phyloP scores from a whole-genome alignment of 495 filamentous ascomycete species.

The Xylaria scruposa region DNA sequence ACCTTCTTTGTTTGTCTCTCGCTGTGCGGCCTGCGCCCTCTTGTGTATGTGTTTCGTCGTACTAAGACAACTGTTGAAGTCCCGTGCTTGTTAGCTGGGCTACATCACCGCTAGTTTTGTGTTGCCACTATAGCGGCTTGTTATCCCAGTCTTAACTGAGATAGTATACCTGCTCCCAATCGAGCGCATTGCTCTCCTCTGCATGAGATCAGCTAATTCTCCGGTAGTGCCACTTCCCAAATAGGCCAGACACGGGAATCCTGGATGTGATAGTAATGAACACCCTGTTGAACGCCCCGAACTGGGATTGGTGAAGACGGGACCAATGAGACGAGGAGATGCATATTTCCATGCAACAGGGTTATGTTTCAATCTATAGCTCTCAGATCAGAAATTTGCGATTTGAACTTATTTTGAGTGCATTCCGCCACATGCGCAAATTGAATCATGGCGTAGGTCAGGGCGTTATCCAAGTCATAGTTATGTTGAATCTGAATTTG shows the following conservation, averaged over 20 bases:
- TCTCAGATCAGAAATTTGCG: neutral
- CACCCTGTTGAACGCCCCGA: neutral
- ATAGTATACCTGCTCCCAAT: constrained; percentile 11
- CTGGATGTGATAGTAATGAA: constrained; percentile 16
- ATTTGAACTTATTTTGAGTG: neutral
- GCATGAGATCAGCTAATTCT: constrained; percentile 21
- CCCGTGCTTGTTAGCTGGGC: constrained; percentile 1
- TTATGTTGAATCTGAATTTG: neutral
- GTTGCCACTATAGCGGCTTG: neutral
- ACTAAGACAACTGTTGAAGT: constrained; percentile 6
- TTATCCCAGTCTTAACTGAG: constrained; percentile 13
- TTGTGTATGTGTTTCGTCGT: neutral
- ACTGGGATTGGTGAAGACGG: neutral
- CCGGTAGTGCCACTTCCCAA: constrained; percentile 11
- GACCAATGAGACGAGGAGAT: neutral
- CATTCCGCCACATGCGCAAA: constrained; percentile 8
- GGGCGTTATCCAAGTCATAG: constrained; percentile 6
- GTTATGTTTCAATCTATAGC: constrained; percentile 5
- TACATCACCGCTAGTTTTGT: constrained; percentile 7
- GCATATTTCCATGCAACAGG: constrained; percentile 1
- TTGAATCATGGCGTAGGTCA: neutral
- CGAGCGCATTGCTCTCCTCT: constrained; percentile 13
- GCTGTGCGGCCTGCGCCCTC: neutral
- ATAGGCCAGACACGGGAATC: neutral
- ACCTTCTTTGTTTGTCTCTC: neutral